These are phyloP conservation scores for Apostasia ramifera DNA, from an alignment of 106 monocot species.

Conservation along the genomic window DNA sequence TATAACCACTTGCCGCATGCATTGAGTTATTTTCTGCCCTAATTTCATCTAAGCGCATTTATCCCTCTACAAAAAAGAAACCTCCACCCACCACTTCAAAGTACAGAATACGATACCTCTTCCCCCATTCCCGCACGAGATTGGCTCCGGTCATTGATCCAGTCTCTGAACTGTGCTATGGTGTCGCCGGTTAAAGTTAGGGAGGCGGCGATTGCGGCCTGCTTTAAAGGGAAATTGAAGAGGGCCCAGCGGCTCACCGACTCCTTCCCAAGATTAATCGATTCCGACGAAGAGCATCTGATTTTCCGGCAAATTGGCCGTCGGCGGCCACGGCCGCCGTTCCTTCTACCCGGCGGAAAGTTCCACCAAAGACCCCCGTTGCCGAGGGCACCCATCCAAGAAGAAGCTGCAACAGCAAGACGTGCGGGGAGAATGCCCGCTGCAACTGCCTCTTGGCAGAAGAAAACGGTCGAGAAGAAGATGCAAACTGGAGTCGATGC, in stretches of 20 bases:
- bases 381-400: constrained; percentile 37
- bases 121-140: not conserved
- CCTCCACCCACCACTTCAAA: no score
- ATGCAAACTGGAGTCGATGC: no score
- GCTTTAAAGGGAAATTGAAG: constrained; percentile 62
- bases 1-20: no score
- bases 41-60: no score
- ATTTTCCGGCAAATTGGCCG: not conserved
- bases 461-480: no score
- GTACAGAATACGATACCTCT: constrained; percentile 25
- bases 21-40: no score
- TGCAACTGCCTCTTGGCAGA: no score
- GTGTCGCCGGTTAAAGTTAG: constrained; percentile 80
- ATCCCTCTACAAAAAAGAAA: no score
- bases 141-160: constrained; percentile 3
- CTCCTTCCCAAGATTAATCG: constrained; percentile 28
- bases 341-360: constrained; percentile 4
- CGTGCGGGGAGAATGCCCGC: not conserved
- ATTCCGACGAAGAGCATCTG: constrained; percentile 8
- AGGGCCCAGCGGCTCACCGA: constrained; percentile 9
- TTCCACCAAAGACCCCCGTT: constrained; percentile 27
- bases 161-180: constrained; percentile 70
- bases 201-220: constrained; percentile 65
- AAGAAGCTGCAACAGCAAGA: not conserved
- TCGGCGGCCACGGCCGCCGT: constrained; percentile 2